Conservation (phyloP, 2,329 filamentous ascomycete species). For the Dactylellina parvicollis region DNA sequence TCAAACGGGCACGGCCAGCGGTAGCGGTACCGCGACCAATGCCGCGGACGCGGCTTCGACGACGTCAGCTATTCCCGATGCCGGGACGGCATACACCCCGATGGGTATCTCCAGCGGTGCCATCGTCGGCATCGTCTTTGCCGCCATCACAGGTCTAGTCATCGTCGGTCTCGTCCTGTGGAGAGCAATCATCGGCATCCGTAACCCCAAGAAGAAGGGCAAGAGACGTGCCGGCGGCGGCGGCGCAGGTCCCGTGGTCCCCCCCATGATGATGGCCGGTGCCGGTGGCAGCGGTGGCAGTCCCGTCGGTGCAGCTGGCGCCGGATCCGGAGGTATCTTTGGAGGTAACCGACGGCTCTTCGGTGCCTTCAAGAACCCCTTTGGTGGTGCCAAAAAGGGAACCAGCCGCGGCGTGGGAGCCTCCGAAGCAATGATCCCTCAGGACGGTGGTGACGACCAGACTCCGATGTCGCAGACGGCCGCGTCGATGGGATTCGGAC, state of each 20-base stretch:
- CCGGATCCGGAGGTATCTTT: conserved; percentile 17
- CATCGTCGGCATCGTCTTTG: conserved; percentile 51
- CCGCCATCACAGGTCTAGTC: conserved; percentile 42
- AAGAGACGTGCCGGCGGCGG: conserved; percentile 11
- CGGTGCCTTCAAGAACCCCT: conserved; percentile 17
- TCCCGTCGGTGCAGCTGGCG: conserved; percentile 16
- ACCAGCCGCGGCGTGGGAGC: too few species aligned
- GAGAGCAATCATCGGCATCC: conserved; percentile 50
- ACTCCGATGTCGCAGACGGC: conserved; percentile 45
- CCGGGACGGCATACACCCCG: conserved; percentile 25
- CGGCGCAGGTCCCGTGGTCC: too few species aligned
- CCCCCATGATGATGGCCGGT: neutral
- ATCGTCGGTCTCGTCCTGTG: conserved; percentile 51
- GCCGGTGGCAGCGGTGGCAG: neutral
- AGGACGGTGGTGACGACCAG: neutral
- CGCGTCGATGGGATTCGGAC: conserved; percentile 47
- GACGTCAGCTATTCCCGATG: conserved; percentile 5
- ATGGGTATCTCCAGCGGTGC: conserved; percentile 51
- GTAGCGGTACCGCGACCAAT: too few species aligned
- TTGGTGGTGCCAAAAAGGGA: conserved; percentile 26
- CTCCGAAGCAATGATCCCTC: conserved; percentile 29
- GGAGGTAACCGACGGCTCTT: conserved; percentile 36
- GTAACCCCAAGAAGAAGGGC: conserved; percentile 28
- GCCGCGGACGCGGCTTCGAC: conserved; percentile 32
- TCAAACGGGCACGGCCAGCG: conserved; percentile 22